Conservation (phyloP, 129 eudicot genomes). For the Ambrosia artemisiifolia region DNA sequence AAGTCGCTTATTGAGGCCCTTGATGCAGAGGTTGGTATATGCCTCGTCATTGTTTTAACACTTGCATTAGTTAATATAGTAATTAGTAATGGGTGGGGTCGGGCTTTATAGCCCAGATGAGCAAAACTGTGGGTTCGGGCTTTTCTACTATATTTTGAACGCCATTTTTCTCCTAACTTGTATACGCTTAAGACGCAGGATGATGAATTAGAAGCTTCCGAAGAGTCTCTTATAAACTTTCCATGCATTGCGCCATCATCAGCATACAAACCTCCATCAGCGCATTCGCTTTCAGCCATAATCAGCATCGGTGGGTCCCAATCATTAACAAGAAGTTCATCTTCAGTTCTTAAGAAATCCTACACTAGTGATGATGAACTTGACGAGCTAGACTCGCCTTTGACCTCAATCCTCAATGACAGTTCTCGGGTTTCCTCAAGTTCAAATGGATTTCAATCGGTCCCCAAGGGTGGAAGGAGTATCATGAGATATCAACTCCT, state of each 20-base stretch:
- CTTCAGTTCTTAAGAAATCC: slow-evolving; percentile 67
- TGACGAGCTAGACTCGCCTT: slow-evolving; percentile 70
- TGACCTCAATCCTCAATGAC: slow-evolving; percentile 55
- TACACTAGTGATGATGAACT: slow-evolving; percentile 88
- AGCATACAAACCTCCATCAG: slow-evolving; percentile 62
- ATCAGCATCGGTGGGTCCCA: slow-evolving; percentile 42
- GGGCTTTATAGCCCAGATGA: neutral
- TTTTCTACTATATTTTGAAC: neutral
- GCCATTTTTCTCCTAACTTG: neutral
- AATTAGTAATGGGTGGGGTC: too few relatives aligned
- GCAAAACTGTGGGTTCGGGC: neutral
- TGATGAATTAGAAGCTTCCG: slow-evolving; percentile 39
- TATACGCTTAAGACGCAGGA: slow-evolving; percentile 27
- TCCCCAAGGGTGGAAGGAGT: slow-evolving; percentile 53
- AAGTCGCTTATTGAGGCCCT: slow-evolving; percentile 47
- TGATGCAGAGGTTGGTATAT: slow-evolving; percentile 64
- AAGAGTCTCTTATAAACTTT: slow-evolving; percentile 37
- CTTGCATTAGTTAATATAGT: too few relatives aligned
- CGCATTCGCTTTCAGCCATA: slow-evolving; percentile 48
- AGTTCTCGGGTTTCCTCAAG: slow-evolving; percentile 30
- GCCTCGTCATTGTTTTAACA: neutral
- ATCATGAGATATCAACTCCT: slow-evolving; percentile 71
- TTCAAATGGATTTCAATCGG: slow-evolving; percentile 32
- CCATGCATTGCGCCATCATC: slow-evolving; percentile 64
- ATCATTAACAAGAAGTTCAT: slow-evolving; percentile 48